Evolutionary conservation across 164 flowering plant species (phyloP), one percentile per base, ranked within the genome.

Genomic region (Buxus sempervirens): DNA sequence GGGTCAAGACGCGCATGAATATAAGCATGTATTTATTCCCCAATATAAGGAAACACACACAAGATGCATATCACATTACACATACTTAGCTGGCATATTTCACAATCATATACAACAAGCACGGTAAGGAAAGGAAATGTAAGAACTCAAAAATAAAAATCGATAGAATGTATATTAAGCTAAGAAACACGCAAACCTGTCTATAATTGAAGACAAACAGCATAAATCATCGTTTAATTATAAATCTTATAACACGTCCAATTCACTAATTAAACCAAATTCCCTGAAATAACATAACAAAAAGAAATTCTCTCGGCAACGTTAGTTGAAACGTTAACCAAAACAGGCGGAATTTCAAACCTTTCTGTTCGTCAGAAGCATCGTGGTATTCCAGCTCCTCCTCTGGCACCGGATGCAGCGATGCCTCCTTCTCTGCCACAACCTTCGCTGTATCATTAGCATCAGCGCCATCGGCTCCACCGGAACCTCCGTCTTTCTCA

Each of bases 351-450:
- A 59, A 59, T 25, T 8, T 14, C 65, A 56, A 62, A 77, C 77
- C 77, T 73, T 77, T 77, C 22, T 74, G 69, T 51, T 80, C 78
- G 24, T 85, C 86, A 26, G 72, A 69, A 13, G 87, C 85, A 60
- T 81, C 87, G 51, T 79, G 88, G 48, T 63, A 76, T 66, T 82
- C 83, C 66, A 48, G 76, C 67, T 83, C 86, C 25, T 85, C 84
- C 82, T 84, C 87, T 0, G 76, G 79, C 64, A 76, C 81, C 0
- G 82, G 76, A 19, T 70, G 72, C 65, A 81, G 63, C 69, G 60
- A 78, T 23, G 54, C 68, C 58, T 51, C 77, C 77, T 70, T 71
- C 25, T 27, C 57, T n/a, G 14, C 73, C 19, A 20, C 51, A 84
- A 74, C 61, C 26, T 56, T 55, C n/a, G 59, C 69, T 0, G n/a